phyloP scores from a whole-genome alignment of 2,329 filamentous ascomycete genomes.

The Cercospora zeina region DNA sequence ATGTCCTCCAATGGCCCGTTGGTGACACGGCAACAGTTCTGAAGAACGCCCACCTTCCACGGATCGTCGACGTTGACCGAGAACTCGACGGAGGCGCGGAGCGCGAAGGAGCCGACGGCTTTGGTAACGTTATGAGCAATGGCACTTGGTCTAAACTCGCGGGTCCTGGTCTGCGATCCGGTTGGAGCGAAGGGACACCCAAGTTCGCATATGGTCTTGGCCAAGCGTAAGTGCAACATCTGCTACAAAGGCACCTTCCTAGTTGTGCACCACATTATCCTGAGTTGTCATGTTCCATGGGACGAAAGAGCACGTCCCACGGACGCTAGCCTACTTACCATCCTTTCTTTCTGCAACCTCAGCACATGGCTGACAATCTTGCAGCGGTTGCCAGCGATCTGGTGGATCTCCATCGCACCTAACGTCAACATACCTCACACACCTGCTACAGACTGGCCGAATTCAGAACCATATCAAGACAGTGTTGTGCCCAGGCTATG shows the following conservation, averaged over 20 bases:
- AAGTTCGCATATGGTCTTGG: conserved; percentile 56
- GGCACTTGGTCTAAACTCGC: conserved; percentile 87
- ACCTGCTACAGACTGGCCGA: conserved; percentile 54
- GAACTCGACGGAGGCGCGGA: conserved; percentile 60
- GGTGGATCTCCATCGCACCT: conserved; percentile 63
- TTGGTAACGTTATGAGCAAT: conserved; percentile 82
- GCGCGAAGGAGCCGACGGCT: conserved; percentile 55
- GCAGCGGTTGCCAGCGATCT: conserved; percentile 55
- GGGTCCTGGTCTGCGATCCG: conserved; percentile 76
- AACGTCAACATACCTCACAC: conserved; percentile 57
- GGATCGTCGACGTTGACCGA: conserved; percentile 76
- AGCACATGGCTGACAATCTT: conserved; percentile 18
- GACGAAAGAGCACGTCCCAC: neutral
- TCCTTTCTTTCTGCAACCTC: conserved; percentile 10
- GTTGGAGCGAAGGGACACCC: conserved; percentile 78
- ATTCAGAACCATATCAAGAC: conserved; percentile 56
- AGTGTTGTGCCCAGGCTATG: conserved; percentile 58
- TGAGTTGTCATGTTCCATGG: neutral
- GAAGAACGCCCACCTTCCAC: conserved; percentile 58
- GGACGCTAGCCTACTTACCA: neutral
- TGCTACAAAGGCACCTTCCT: neutral
- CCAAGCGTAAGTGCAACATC: conserved; percentile 13
- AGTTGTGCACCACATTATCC: neutral
- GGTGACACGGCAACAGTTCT: conserved; percentile 31
- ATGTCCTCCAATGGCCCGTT: conserved; percentile 77